A percentile compares a stretch with the other conserved stretches of the same genome.
Conservation (phyloP, 495 filamentous ascomycete genomes). For the Neurospora sp. region DNA sequence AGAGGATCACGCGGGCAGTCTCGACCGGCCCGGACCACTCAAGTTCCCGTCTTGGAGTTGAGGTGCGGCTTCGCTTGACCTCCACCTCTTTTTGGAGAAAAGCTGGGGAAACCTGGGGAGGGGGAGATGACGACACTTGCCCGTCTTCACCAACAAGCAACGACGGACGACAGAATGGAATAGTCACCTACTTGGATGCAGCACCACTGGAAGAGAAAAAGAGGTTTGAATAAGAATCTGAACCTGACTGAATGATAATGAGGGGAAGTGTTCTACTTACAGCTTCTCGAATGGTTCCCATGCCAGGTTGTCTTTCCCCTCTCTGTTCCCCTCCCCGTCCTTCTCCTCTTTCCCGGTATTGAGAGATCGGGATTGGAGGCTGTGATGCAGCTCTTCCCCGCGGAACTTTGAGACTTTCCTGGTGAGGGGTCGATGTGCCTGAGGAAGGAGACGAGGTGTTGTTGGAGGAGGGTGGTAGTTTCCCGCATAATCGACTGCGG, state of each 20-base stretch:
- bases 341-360: neutral
- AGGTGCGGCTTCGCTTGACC: neutral
- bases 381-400: slow-evolving; percentile 2
- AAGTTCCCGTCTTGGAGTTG: slow-evolving; percentile 12
- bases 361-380: neutral
- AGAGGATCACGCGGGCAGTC: neutral
- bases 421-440: neutral
- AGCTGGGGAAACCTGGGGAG: neutral
- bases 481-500: slow-evolving; percentile 18
- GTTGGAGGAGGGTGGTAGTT: slow-evolving; percentile 4
- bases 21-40: neutral
- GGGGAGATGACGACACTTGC: neutral
- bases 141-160: neutral
- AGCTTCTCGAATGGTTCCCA: neutral
- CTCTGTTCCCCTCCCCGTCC: neutral
- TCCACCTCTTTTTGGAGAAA: neutral
- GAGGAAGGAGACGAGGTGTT: neutral
- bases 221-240: neutral
- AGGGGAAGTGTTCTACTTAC: neutral
- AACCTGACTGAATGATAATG: neutral
- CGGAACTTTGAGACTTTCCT: neutral
- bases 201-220: neutral
- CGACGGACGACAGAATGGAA: neutral
- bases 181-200: neutral
- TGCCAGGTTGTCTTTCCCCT: neutral